Conservation (phyloP, 371 early-diverging fungal species). For the Actinomortierella ambigua region DNA sequence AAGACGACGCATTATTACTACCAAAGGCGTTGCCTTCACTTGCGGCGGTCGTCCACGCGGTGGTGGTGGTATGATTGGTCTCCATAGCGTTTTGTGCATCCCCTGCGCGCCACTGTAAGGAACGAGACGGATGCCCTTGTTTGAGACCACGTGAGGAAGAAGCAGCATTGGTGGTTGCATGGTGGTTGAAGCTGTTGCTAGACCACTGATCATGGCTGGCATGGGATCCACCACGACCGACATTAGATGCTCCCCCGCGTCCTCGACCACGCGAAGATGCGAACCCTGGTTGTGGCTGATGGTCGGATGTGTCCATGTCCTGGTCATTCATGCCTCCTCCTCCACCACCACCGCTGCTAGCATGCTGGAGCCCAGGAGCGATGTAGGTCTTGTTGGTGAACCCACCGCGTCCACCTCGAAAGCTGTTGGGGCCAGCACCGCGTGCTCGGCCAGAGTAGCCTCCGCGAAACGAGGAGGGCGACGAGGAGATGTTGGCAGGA, state of each 20-base stretch:
- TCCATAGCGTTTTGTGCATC: not conserved
- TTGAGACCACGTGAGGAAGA: too few species aligned
- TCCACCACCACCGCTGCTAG: slow-evolving; percentile 1
- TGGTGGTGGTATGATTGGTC: not conserved
- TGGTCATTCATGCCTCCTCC: not conserved
- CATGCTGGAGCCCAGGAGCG: slow-evolving; percentile 14
- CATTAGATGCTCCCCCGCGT: slow-evolving; percentile 9
- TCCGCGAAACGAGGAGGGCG: slow-evolving; percentile 4
- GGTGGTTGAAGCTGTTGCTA: too few species aligned
- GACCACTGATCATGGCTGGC: too few species aligned
- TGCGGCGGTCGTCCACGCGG: not conserved
- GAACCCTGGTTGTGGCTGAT: slow-evolving; percentile 5
- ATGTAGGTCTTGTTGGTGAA: slow-evolving; percentile 24
- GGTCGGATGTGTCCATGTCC: not conserved
- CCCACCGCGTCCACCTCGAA: slow-evolving; percentile 18
- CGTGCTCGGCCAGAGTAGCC: slow-evolving; percentile 18
- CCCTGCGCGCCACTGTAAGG: slow-evolving; percentile 28
- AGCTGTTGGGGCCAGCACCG: slow-evolving; percentile 13
- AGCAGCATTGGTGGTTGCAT: too few species aligned
- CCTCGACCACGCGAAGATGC: slow-evolving; percentile 10
- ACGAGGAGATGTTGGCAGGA: not conserved
- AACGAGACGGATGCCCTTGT: slow-evolving; percentile 9
- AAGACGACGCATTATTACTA: not conserved
- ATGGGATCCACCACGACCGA: slow-evolving; percentile 5
- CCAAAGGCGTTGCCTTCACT: not conserved